Conservation (phyloP, 2,329 filamentous ascomycete genomes). For the Xylariaceae sp. region DNA sequence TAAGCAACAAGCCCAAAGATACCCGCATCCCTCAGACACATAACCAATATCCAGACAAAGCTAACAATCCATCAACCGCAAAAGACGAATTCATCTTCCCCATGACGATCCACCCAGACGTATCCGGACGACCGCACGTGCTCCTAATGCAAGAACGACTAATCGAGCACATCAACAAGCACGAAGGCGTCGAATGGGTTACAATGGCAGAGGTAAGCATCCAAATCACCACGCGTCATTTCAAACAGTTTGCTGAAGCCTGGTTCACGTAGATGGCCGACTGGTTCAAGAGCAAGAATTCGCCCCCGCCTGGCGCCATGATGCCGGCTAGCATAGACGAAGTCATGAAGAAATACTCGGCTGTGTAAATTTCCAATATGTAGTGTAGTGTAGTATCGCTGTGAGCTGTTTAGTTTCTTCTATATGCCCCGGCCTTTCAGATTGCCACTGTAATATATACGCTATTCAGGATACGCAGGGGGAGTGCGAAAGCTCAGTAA, state of each 20-base stretch:
- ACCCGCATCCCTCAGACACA: no score
- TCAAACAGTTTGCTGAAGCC: neutral
- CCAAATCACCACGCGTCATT: neutral
- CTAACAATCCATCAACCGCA: no score
- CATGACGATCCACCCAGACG: slow-evolving; percentile 73
- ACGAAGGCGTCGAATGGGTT: slow-evolving; percentile 26
- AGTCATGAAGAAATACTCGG: slow-evolving; percentile 17
- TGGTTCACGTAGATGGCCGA: slow-evolving; percentile 56
- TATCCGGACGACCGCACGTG: slow-evolving; percentile 59
- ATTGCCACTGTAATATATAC: no score
- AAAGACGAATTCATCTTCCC: slow-evolving; percentile 68
- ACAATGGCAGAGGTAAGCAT: slow-evolving; percentile 30
- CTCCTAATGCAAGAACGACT: slow-evolving; percentile 19
- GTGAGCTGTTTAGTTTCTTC: no score
- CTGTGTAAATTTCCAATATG: neutral
- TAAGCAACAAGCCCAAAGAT: no score
- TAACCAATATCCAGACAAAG: no score
- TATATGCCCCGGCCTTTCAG: no score
- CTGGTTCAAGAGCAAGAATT: slow-evolving; percentile 65
- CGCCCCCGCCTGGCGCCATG: slow-evolving; percentile 51
- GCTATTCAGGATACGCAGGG: no score
- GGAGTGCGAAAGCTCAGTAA: no score
- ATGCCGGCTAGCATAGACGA: slow-evolving; percentile 42
- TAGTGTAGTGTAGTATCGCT: no score
- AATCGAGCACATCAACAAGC: slow-evolving; percentile 40